Percentiles rank a stretch among this genome's conserved stretches.
Evolutionary conservation across 805 yeast genomes (phyloP).

Genomic region (Suhomyces faveliae): DNA sequence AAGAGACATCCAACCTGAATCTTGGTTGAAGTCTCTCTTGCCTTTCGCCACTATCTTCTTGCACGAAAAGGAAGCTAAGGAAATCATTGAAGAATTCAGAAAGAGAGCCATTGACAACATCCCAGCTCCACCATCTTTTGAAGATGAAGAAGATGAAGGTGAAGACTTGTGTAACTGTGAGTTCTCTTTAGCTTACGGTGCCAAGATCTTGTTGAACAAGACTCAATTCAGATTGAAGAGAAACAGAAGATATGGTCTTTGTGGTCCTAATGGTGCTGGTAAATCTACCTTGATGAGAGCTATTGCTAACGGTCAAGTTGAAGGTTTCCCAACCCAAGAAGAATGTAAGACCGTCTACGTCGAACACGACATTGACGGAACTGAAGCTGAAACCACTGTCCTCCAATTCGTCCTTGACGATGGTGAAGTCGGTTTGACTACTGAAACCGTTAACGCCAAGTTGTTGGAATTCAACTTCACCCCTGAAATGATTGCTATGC

Average conservation of each 20-base stretch:
- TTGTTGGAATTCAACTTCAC: conserved; percentile 90
- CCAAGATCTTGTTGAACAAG: conserved; percentile 98
- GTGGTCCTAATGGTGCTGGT: conserved; percentile 62
- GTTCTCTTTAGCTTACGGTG: conserved; percentile 99
- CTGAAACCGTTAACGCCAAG: conserved; percentile 68
- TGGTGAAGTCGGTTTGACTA: conserved; percentile 70
- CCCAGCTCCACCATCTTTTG: conserved; percentile 93
- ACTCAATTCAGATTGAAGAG: conserved; percentile 98
- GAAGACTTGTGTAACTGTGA: conserved; percentile 99
- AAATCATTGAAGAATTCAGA: conserved; percentile 90
- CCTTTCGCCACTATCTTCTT: conserved; percentile 96
- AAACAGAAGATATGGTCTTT: conserved; percentile 98
- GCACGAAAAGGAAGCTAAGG: conserved; percentile 90
- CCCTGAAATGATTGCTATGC: conserved; percentile 89
- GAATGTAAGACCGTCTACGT: conserved; percentile 99
- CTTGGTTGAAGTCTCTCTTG: conserved; percentile 86
- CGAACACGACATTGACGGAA: conserved; percentile 99
- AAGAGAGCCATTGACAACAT: conserved; percentile 96
- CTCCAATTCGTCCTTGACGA: conserved; percentile 86
- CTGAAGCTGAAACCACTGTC: conserved; percentile 94
- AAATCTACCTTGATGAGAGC: conserved; percentile 82
- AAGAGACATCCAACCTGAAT: conserved; percentile 84
- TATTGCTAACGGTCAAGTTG: conserved; percentile 96
- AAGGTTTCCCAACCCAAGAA: conserved; percentile 99
- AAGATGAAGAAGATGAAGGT: conserved; percentile 97